phyloP scores from a whole-genome alignment of 2,329 filamentous ascomycete species.

The Mycocentrospora acerina region DNA sequence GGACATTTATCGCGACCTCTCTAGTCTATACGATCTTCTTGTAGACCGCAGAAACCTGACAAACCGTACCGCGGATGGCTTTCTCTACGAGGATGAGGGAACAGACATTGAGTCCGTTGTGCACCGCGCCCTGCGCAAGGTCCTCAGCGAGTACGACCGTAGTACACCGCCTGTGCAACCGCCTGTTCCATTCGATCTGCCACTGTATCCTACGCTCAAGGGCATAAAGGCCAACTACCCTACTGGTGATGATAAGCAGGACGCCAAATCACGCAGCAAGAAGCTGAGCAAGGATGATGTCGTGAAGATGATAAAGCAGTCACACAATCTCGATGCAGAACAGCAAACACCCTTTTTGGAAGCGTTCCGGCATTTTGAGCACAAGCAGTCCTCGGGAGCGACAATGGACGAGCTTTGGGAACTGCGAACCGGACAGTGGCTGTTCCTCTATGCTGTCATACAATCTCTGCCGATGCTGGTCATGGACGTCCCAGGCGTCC shows the following conservation, averaged over 20 bases:
- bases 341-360: slow-evolving; percentile 64
- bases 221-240: slow-evolving; percentile 66
- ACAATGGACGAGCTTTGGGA: slow-evolving; percentile 68
- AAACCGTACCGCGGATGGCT: slow-evolving; percentile 72
- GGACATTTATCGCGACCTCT: slow-evolving; percentile 82
- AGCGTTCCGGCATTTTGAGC: slow-evolving; percentile 71
- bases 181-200: slow-evolving; percentile 86
- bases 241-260: slow-evolving; percentile 69
- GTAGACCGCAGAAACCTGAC: slow-evolving; percentile 80
- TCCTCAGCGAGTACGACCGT: slow-evolving; percentile 85
- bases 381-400: slow-evolving; percentile 65
- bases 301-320: slow-evolving; percentile 72
- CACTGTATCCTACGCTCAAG: slow-evolving; percentile 70
- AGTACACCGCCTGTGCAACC: slow-evolving; percentile 87
- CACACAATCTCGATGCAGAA: slow-evolving; percentile 76
- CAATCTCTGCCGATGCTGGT: slow-evolving; percentile 78
- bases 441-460: slow-evolving; percentile 77
- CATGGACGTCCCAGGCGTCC: slow-evolving; percentile 70
- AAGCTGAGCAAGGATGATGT: slow-evolving; percentile 79
- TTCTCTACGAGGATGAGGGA: slow-evolving; percentile 57
- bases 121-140: slow-evolving; percentile 68
- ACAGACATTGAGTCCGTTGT: slow-evolving; percentile 60
- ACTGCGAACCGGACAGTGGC: slow-evolving; percentile 74
- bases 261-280: slow-evolving; percentile 68
- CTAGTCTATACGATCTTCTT: slow-evolving; percentile 81